These are phyloP conservation scores for Boletus bicolor DNA, from an alignment of 768 basidiomycete species.

Conservation along the genomic window DNA sequence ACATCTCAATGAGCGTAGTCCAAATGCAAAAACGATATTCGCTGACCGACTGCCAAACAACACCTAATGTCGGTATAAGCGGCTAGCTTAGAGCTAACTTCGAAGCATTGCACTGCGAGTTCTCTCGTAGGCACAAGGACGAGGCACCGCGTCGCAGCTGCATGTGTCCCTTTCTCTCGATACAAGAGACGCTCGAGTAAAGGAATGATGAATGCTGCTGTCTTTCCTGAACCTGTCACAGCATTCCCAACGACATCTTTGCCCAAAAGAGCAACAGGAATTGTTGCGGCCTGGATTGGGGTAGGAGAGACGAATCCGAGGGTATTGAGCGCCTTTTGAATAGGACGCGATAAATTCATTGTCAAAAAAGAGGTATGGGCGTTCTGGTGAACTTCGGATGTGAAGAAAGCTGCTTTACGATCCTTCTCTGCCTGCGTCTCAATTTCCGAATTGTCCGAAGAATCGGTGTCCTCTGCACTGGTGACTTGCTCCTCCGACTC, in stretches of 20 bases:
- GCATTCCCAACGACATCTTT: conserved; percentile 96
- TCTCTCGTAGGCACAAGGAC: conserved; percentile 94
- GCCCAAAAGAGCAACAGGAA: conserved; percentile 90
- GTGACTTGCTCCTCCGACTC: conserved; percentile 26
- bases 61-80: conserved; percentile 86
- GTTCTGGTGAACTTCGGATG: conserved; percentile 50
- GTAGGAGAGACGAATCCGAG: conserved; percentile 84
- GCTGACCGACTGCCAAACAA: conserved; percentile 84
- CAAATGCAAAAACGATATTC: conserved; percentile 4
- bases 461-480: conserved; percentile 39
- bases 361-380: conserved; percentile 79
- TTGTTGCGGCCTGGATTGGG: conserved; percentile 91
- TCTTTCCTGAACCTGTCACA: conserved; percentile 97
- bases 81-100: conserved; percentile 83
- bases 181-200: conserved; percentile 91
- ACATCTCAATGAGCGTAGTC: conserved; percentile 5
- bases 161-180: conserved; percentile 83
- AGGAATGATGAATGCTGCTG: conserved; percentile 94
- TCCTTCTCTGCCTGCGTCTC: conserved; percentile 58
- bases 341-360: conserved; percentile 94
- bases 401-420: conserved; percentile 88
- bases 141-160: conserved; percentile 85
- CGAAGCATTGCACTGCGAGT: conserved; percentile 92
- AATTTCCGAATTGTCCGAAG: conserved; percentile 58
- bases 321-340: conserved; percentile 85